A percentile compares a stretch with the other conserved stretches of the same genome.
Evolutionary conservation across 768 basidiomycete genomes (phyloP).

Genomic region (Kwoniella pini): DNA sequence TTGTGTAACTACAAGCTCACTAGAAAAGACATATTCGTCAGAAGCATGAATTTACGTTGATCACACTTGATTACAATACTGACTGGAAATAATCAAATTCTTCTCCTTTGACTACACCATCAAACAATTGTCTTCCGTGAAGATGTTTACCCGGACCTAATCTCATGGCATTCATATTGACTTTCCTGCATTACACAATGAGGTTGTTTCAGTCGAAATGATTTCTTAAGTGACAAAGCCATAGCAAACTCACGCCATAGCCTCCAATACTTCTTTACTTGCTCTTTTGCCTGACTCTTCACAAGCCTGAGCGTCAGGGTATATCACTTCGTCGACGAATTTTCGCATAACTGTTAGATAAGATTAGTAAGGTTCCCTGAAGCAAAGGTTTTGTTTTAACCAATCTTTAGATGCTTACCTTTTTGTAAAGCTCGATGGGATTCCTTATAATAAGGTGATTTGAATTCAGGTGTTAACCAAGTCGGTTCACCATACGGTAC

Average conservation of each 20-base stretch:
- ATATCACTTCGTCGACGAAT: slow-evolving; percentile 70
- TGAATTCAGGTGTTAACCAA: slow-evolving; percentile 72
- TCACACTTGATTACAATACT: slow-evolving; percentile 18
- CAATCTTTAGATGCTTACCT: slow-evolving; percentile 27
- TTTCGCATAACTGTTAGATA: slow-evolving; percentile 60
- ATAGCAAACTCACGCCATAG: slow-evolving; percentile 68
- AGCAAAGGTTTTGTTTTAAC: too few species aligned
- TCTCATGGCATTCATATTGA: slow-evolving; percentile 83
- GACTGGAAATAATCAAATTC: slow-evolving; percentile 94
- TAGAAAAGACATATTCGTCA: slow-evolving; percentile 5
- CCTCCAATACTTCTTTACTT: slow-evolving; percentile 71
- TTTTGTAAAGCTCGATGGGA: slow-evolving; percentile 58
- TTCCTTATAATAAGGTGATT: slow-evolving; percentile 76
- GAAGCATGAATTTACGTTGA: neutral
- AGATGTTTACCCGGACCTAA: slow-evolving; percentile 88
- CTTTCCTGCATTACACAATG: slow-evolving; percentile 58
- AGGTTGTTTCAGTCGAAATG: neutral
- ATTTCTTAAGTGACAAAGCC: neutral
- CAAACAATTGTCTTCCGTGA: slow-evolving; percentile 73
- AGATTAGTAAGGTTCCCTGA: too few species aligned
- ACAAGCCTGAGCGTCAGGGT: slow-evolving; percentile 70
- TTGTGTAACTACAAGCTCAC: slow-evolving; percentile 72
- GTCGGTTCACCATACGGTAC: slow-evolving; percentile 89
- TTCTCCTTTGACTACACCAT: slow-evolving; percentile 73
- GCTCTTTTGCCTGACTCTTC: slow-evolving; percentile 91